Evolutionary conservation across 768 basidiomycete species (phyloP).

Genomic region (Gyrodon lividus): DNA sequence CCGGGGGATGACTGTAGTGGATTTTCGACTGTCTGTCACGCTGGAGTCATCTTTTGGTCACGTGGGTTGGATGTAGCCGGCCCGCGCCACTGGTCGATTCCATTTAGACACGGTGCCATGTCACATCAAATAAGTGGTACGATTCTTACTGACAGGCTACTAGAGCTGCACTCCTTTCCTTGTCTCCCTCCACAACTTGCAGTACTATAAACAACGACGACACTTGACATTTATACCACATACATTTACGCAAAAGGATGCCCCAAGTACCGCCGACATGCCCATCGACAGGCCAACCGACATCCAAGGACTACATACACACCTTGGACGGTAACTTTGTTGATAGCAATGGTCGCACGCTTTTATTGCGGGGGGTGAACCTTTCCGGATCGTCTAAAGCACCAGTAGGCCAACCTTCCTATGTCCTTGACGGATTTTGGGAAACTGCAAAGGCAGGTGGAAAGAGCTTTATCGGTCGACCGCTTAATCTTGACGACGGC

Average conservation of each 20-base stretch:
- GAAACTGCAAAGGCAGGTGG: constrained; percentile 69
- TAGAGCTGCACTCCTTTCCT: background rate
- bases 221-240: too few species aligned
- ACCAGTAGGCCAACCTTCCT: constrained; percentile 67
- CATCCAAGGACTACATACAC: constrained; percentile 47
- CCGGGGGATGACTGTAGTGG: too few species aligned
- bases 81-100: too few species aligned
- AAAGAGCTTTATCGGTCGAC: constrained; percentile 70
- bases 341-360: constrained; percentile 69
- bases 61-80: background rate
- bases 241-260: constrained; percentile 11
- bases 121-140: background rate
- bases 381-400: constrained; percentile 88
- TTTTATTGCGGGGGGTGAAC: constrained; percentile 93
- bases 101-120: background rate
- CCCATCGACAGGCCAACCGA: constrained; percentile 15
- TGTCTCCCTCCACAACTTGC: background rate
- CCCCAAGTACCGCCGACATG: constrained; percentile 21
- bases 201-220: background rate
- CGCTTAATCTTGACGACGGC: constrained; percentile 82
- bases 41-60: too few species aligned
- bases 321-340: constrained; percentile 70
- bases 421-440: constrained; percentile 78
- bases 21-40: too few species aligned
- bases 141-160: background rate